These are phyloP conservation scores for Debaryomyces nepalensis DNA, from an alignment of 1,139 yeast genomes.

Conservation along the genomic window DNA sequence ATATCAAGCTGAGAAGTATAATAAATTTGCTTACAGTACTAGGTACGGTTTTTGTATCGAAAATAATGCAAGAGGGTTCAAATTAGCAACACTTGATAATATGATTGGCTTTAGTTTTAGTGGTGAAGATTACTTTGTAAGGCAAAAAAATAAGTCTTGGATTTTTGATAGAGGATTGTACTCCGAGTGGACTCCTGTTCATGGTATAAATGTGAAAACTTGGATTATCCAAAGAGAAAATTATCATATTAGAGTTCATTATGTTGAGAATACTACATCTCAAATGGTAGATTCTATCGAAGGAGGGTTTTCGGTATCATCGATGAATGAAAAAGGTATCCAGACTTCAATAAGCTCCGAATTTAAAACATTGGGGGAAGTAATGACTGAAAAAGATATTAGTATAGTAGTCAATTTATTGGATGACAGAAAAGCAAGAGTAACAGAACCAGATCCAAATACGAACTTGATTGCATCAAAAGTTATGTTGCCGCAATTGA, in stretches of 20 bases:
- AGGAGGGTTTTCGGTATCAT: constrained; percentile 18
- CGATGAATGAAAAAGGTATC: neutral
- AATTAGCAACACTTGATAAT: constrained; percentile 24
- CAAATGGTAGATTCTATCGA: constrained; percentile 21
- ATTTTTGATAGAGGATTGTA: constrained; percentile 20
- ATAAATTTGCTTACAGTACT: constrained; percentile 34
- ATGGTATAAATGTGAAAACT: constrained; percentile 26
- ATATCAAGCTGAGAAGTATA: constrained; percentile 28
- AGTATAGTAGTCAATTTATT: constrained; percentile 17
- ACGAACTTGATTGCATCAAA: constrained; percentile 25
- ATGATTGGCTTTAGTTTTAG: constrained; percentile 21
- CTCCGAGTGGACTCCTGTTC: constrained; percentile 27
- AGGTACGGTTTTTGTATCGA: constrained; percentile 31
- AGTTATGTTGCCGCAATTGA: constrained; percentile 16
- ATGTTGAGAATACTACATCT: constrained; percentile 18
- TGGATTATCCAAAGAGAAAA: constrained; percentile 25
- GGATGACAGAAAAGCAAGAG: constrained; percentile 17
- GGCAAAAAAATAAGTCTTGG: constrained; percentile 16
- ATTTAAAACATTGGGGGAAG: constrained; percentile 13
- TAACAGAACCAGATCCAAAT: constrained; percentile 30
- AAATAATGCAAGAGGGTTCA: constrained; percentile 19
- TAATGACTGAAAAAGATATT: constrained; percentile 14
- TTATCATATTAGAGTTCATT: constrained; percentile 29
- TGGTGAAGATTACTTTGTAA: constrained; percentile 15
- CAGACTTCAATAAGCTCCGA: constrained; percentile 16